Percentiles rank a stretch among this genome's conserved stretches.
phyloP scores from a whole-genome alignment of 441 rosid genomes.

The Omphalea diandra region DNA sequence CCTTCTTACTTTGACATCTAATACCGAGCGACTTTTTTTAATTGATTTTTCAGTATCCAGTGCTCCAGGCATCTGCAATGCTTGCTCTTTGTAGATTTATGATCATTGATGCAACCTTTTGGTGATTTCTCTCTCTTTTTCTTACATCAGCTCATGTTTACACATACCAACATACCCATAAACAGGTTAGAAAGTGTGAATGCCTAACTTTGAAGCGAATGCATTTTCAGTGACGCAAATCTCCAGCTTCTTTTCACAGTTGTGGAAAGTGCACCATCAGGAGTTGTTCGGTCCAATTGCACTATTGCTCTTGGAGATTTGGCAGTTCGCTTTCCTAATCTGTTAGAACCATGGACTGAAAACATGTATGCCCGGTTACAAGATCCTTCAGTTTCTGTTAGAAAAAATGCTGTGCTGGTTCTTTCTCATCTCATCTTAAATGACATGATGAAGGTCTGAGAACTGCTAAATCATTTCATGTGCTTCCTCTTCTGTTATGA shows the following conservation, averaged over 20 bases:
- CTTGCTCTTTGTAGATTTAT: conserved; percentile 92
- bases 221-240: conserved; percentile 70
- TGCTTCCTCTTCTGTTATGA: conserved; percentile 13
- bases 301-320: conserved; percentile 96
- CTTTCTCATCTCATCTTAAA: conserved; percentile 98
- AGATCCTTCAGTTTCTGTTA: conserved; percentile 78
- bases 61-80: conserved; percentile 94
- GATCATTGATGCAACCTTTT: conserved; percentile 89
- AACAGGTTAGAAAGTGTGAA: neutral
- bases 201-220: conserved; percentile 32
- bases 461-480: conserved; percentile 20
- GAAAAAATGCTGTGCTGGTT: conserved; percentile 98
- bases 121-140: conserved; percentile 47
- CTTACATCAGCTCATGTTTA: too few relatives aligned
- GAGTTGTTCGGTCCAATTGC: conserved; percentile 93
- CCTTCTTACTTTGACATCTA: neutral
- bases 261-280: conserved; percentile 92
- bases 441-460: conserved; percentile 98
- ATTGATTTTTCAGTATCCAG: conserved; percentile 65
- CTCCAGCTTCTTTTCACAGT: conserved; percentile 99
- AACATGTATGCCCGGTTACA: conserved; percentile 83
- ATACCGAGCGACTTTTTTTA: conserved; percentile 19
- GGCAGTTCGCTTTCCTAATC: conserved; percentile 97
- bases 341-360: conserved; percentile 98
- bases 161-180: neutral